Conservation (phyloP, 176 grass and related monocot genomes). For the Tillandsia leiboldiana region DNA sequence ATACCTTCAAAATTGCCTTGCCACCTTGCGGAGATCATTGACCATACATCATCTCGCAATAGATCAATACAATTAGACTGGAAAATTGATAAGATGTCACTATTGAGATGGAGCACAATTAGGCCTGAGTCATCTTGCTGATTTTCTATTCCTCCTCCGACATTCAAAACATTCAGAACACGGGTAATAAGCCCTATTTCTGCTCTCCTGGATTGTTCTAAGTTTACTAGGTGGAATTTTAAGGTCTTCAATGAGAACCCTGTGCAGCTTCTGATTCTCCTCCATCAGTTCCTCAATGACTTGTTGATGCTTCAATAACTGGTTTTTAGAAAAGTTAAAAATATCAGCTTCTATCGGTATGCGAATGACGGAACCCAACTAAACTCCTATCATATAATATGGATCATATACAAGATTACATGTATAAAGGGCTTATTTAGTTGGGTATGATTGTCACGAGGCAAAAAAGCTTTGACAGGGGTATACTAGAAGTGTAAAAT, state of each 20-base stretch:
- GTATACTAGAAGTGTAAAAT: no score
- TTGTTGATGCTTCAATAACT: constrained; percentile 80
- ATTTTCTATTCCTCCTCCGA: constrained; percentile 48
- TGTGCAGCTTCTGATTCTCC: constrained; percentile 63
- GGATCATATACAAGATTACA: no score
- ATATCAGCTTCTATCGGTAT: background rate
- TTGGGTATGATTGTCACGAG: background rate
- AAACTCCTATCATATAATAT: background rate
- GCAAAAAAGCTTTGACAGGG: no score
- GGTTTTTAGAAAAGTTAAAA: background rate
- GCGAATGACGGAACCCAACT: background rate
- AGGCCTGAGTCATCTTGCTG: constrained; percentile 34
- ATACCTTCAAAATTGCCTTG: no score
- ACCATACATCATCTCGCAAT: no score
- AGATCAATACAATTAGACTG: no score
- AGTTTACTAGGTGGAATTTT: constrained; percentile 59
- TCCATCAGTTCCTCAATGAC: constrained; percentile 57
- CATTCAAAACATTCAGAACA: constrained; percentile 94
- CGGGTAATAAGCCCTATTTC: constrained; percentile 39
- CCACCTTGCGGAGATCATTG: no score
- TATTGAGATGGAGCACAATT: background rate
- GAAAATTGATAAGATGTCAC: background rate
- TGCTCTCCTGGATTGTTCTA: constrained; percentile 16
- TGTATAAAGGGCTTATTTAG: background rate
- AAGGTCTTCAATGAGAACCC: constrained; percentile 66